Conservation (phyloP, 192 early-diverging fungal species). For the Phycomyces nitens region DNA sequence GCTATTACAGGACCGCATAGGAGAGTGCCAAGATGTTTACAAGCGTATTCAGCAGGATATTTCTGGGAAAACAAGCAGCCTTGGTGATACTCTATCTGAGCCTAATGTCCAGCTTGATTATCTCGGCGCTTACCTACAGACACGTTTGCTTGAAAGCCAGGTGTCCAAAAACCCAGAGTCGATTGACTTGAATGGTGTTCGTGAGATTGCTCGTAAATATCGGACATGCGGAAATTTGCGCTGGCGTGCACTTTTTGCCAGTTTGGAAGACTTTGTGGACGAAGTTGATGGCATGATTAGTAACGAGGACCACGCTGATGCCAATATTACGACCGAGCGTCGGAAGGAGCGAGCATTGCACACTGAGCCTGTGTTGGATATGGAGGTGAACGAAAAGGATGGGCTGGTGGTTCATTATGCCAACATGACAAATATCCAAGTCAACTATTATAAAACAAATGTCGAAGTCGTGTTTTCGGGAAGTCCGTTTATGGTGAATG, state of each 20-base stretch:
- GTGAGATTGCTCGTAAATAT: conserved; percentile 31
- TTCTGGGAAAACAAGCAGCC: not conserved
- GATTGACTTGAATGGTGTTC: conserved; percentile 20
- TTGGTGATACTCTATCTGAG: conserved; percentile 13
- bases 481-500: conserved; percentile 34
- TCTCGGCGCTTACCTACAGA: conserved; percentile 40
- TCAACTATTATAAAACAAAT: conserved; percentile 45
- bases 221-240: conserved; percentile 34
- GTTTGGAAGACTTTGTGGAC: conserved; percentile 34
- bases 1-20: conserved; percentile 43
- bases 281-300: conserved; percentile 20
- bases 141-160: conserved; percentile 29
- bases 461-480: conserved; percentile 49
- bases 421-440: conserved; percentile 30
- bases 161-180: not conserved
- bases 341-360: conserved; percentile 17
- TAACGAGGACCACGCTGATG: not conserved
- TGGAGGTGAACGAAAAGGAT: conserved; percentile 33
- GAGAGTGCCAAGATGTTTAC: conserved; percentile 29
- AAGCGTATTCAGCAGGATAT: conserved; percentile 4
- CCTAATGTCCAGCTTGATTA: conserved; percentile 43
- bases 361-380: conserved; percentile 35
- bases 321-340: not conserved
- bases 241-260: conserved; percentile 40
- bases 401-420: conserved; percentile 33